Evolutionary conservation across 345 rosid genomes (phyloP).

Genomic region (Citrus trifoliata): DNA sequence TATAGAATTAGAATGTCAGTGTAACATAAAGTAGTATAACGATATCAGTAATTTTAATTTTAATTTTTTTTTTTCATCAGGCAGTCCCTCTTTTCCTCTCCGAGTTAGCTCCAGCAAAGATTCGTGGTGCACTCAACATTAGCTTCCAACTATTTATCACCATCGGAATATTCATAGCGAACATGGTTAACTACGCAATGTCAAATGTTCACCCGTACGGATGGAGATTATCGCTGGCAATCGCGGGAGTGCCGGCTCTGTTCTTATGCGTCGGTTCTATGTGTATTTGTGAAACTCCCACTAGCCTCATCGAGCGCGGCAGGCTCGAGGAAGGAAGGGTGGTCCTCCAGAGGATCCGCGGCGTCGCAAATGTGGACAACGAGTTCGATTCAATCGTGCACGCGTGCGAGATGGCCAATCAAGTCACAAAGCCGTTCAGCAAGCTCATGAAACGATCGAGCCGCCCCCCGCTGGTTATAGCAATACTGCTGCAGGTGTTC

Average conservation of each 20-base stretch:
- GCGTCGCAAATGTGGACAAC: constrained; percentile 24
- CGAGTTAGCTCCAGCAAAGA: constrained; percentile 43
- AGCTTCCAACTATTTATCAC: constrained; percentile 69
- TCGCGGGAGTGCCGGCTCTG: constrained; percentile 42
- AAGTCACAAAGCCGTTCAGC: constrained; percentile 42
- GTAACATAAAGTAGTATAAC: too few species aligned
- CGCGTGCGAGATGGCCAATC: constrained; percentile 35
- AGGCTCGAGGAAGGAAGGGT: constrained; percentile 42
- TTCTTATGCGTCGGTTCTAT: constrained; percentile 47
- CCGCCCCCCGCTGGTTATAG: constrained; percentile 38
- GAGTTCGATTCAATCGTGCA: constrained; percentile 31
- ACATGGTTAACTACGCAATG: constrained; percentile 40
- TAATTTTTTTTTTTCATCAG: background rate
- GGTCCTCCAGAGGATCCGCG: constrained; percentile 43
- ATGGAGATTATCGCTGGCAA: constrained; percentile 40
- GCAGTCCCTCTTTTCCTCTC: constrained; percentile 54
- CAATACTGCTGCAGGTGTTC: constrained; percentile 33
- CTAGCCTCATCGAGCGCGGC: constrained; percentile 55
- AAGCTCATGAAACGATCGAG: constrained; percentile 36
- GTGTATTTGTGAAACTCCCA: constrained; percentile 54
- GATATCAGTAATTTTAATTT: background rate
- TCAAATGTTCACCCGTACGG: constrained; percentile 36
- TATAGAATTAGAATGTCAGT: too few species aligned
- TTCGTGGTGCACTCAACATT: constrained; percentile 49
- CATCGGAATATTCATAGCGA: constrained; percentile 62